phyloP scores from a whole-genome alignment of 192 early-diverging fungal genomes.

The Rhizophlyctis rosea region DNA sequence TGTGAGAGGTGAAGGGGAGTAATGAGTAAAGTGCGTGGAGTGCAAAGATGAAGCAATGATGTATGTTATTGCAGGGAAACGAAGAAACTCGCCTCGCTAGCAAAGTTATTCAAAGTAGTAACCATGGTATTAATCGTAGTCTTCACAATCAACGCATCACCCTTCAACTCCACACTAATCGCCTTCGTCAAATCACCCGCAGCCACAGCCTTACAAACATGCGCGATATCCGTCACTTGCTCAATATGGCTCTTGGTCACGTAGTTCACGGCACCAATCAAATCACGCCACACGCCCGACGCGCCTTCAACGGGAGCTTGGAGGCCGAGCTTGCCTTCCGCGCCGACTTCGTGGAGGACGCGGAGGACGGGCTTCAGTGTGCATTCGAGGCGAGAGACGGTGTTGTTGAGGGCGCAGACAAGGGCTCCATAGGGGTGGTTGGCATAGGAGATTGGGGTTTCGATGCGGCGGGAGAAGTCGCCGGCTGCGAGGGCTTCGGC shows the following conservation, averaged over 20 bases:
- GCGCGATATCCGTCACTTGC: constrained; percentile 66
- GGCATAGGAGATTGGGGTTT: constrained; percentile 5
- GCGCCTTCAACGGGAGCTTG: constrained; percentile 48
- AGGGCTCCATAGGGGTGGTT: not conserved
- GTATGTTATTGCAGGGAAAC: no score
- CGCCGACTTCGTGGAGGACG: constrained; percentile 60
- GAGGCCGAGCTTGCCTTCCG: constrained; percentile 60
- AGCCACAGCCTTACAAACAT: constrained; percentile 41
- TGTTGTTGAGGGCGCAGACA: constrained; percentile 11
- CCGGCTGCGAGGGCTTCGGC: constrained; percentile 21
- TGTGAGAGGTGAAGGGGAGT: constrained; percentile 12
- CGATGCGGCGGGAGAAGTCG: constrained; percentile 7
- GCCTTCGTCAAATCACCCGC: constrained; percentile 31
- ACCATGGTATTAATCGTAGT: constrained; percentile 34
- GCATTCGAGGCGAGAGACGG: constrained; percentile 9
- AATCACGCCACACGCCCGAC: constrained; percentile 54
- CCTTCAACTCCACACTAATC: constrained; percentile 26
- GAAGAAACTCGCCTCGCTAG: constrained; percentile 55
- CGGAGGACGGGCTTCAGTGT: constrained; percentile 24
- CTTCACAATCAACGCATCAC: constrained; percentile 23
- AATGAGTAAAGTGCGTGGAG: no score
- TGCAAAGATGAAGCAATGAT: no score
- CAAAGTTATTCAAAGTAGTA: constrained; percentile 46
- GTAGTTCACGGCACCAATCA: constrained; percentile 55
- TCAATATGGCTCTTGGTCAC: constrained; percentile 54